Evolutionary conservation across 2,329 filamentous ascomycete genomes (phyloP).

Genomic region (Microthyrium microscopicum): DNA sequence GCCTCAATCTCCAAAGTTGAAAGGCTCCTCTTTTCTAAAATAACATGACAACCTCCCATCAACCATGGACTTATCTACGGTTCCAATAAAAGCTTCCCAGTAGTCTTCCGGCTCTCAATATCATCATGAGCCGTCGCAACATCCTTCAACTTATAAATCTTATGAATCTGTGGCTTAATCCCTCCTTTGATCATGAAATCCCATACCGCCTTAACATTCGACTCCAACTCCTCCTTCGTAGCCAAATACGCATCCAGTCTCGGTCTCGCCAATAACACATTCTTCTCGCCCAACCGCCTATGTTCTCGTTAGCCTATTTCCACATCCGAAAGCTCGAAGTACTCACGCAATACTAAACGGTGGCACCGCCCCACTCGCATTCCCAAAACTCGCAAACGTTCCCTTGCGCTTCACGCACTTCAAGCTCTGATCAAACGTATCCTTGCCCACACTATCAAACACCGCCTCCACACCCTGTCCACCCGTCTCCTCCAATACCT

Average conservation of each 20-base stretch:
- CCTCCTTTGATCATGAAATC: slow-evolving; percentile 51
- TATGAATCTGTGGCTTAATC: slow-evolving; percentile 56
- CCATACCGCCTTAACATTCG: slow-evolving; percentile 57
- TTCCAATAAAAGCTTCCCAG: slow-evolving; percentile 68
- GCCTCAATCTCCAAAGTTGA: too few relatives aligned
- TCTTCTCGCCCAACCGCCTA: slow-evolving; percentile 51
- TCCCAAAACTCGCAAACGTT: slow-evolving; percentile 62
- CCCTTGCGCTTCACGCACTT: slow-evolving; percentile 64
- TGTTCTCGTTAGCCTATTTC: not conserved
- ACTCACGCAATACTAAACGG: slow-evolving; percentile 45
- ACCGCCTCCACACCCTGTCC: slow-evolving; percentile 60
- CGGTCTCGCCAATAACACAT: slow-evolving; percentile 60
- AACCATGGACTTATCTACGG: too few relatives aligned
- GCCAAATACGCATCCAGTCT: slow-evolving; percentile 53
- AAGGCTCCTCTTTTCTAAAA: too few relatives aligned
- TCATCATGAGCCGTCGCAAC: slow-evolving; percentile 58
- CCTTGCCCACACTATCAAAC: slow-evolving; percentile 74
- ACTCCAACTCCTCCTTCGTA: slow-evolving; percentile 53
- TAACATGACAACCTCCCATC: too few relatives aligned
- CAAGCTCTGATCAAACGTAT: slow-evolving; percentile 65
- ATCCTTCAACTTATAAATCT: slow-evolving; percentile 60
- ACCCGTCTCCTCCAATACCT: slow-evolving; percentile 54
- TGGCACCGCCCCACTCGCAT: slow-evolving; percentile 64
- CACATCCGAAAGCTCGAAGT: not conserved
- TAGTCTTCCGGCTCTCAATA: slow-evolving; percentile 66